Percentiles rank a stretch among this genome's conserved stretches.
Conservation (phyloP, 768 basidiomycete species). For the Coprinopsis marcescibilis region DNA sequence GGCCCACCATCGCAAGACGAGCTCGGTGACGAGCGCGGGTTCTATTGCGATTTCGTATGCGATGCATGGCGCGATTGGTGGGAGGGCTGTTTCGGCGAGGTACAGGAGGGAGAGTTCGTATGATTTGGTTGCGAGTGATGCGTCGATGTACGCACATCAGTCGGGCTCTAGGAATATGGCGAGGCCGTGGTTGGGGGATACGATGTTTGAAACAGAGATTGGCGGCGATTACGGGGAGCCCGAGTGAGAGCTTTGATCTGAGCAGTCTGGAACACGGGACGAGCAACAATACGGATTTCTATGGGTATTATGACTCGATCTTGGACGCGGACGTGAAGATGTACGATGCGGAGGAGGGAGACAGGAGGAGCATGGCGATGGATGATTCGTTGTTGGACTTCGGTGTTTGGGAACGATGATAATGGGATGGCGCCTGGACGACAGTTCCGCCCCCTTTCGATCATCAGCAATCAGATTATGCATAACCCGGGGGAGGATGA, state of each 20-base stretch:
- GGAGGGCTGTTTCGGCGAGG: conserved; percentile 54
- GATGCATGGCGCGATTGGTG: conserved; percentile 44
- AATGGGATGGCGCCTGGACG: no score
- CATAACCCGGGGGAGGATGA: conserved; percentile 67
- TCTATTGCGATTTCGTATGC: conserved; percentile 56
- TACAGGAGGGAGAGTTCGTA: conserved; percentile 52
- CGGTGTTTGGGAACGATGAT: no score
- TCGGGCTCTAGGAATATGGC: conserved; percentile 49
- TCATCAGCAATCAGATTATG: conserved; percentile 44
- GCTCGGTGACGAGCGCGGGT: conserved; percentile 37
- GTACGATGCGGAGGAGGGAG: neutral
- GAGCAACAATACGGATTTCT: conserved; percentile 41
- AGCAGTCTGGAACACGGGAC: conserved; percentile 19
- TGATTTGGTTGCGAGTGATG: conserved; percentile 64
- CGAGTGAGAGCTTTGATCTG: conserved; percentile 43
- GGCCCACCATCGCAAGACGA: conserved; percentile 40
- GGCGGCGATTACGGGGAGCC: conserved; percentile 61
- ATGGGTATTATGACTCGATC: conserved; percentile 52
- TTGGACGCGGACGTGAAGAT: conserved; percentile 45
- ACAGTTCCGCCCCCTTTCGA: conserved; percentile 64
- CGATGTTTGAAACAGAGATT: conserved; percentile 77
- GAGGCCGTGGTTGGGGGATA: conserved; percentile 76
- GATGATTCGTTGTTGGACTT: conserved; percentile 63
- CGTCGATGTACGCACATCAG: neutral
- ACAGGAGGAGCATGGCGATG: conserved; percentile 27